Base-by-base conservation (phyloP, 805 yeast species). In the Saccharomycopsis sp. region DNA sequence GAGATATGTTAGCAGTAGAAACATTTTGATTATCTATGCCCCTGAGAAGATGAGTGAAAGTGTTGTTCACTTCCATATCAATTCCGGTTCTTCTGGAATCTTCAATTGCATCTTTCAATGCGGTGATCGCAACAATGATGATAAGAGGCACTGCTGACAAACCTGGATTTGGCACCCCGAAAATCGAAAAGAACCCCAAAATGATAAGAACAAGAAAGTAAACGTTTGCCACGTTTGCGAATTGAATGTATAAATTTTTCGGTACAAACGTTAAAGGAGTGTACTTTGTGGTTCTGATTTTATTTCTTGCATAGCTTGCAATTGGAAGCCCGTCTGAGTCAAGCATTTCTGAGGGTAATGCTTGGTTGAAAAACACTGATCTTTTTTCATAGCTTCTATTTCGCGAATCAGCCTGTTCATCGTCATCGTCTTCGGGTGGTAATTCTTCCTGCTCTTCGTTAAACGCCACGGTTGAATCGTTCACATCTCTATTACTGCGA, bases 261-360 rank as follows among this genome's bases (percentile, higher is more conserved):
- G 97, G 97, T 22, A 92, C 50, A 55, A 89, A 89, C 6, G 86
- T 67, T 34, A 92, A 56, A 4, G 97, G 96, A 2, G 96, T 89
- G 60, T 89, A 89, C 63, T 86, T 89, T 2, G 98, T 86, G 0
- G 97, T 87, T 64, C 96, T 76, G 51, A 92, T 85, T 59, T 92
- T 88, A 65, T 89, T 89, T 53, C 96, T 71, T 8, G 94, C 77
- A 55, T 82, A 89, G n/a, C 60, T 56, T 0, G 68, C 65, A 15
- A 53, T 55, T 1, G 89, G 83, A 27, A 71, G 68, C 10, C 80
- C 79, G 1, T 77, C 69, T 54, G 75, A 76, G 45, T 77, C 79
- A 16, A 74, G 37, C 57, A 68, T 60, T 27, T 71, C 70, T 17
- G 68, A 73, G 1, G 92, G 87, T 20, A 82, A 57, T 2, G 67